Evolutionary conservation across 2,329 filamentous ascomycete species (phyloP), one percentile per base, ranked within the genome.

Genomic region (Beauveria australis): DNA sequence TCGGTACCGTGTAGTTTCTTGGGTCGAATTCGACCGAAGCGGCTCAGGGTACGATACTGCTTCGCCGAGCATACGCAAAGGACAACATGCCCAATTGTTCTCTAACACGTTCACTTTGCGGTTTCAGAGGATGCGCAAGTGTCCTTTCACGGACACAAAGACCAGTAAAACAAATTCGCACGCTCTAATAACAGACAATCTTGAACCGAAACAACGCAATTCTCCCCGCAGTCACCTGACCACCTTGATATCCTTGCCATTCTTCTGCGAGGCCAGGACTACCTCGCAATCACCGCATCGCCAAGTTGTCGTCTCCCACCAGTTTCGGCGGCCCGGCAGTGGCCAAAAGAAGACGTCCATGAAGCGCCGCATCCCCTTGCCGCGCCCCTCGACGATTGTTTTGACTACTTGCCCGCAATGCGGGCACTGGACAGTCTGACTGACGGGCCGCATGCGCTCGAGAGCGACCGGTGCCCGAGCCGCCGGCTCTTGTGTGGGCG

Each of bases 341-440:
- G 67, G 70, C 22, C 68, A 64, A 3, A 67, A 64, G 40, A 66
- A 67, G 53, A 70, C 57, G 47, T 68, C 68, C 43, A 70, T 53
- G n/a, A 71, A 67, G 63, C 62, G 51, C 37, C 67, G 64, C 67
- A 66, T 68, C 19, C 57, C 51, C 3, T 65, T 65, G 16, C 69
- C 66, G 3, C 67, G 66, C 6, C 63, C 66, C 3, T 60, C 19
- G 5, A 68, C 51, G n/a, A 46, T 46, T 2, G 65, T 67, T 59
- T 62, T 53, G 2, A 67, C 62, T 22, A 64, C 53, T 18, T 57
- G 56, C 10, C 63, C 51, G 62, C 69, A 70, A 44, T 67, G 67
- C 2, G 69, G 67, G 43, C 68, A 70, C 41, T 71, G 65, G 43
- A 69, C 67, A 51, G 62, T 67, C 51, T 69, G 64, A 18, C 49